Conservation (phyloP, 148 eudicot species). For the Amaranthus cruentus region DNA sequence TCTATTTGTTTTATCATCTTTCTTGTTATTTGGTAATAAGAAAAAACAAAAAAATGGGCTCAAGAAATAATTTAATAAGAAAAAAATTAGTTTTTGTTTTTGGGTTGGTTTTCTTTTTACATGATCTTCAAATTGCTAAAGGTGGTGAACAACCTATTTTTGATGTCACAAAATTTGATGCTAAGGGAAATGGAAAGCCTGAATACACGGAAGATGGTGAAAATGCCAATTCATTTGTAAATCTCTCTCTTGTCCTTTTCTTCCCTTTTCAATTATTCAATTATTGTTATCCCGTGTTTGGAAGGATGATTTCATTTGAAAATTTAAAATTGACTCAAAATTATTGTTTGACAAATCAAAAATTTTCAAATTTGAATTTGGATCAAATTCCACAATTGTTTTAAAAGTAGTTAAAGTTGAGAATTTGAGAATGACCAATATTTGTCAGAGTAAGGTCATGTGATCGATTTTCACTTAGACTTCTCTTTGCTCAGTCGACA, state of each 20-base stretch:
- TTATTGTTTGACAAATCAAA: too few species aligned
- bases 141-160: constrained; percentile 19
- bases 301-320: too few species aligned
- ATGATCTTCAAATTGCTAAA: not conserved
- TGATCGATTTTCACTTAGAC: too few species aligned
- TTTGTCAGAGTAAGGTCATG: too few species aligned
- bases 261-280: not conserved
- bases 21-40: not conserved
- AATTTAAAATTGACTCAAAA: too few species aligned
- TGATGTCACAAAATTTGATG: constrained; percentile 46
- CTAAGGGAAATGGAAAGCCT: constrained; percentile 37
- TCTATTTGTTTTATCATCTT: not conserved
- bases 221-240: constrained; percentile 29
- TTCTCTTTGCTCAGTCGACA: too few species aligned
- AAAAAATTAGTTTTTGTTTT: not conserved
- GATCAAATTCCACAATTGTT: too few species aligned
- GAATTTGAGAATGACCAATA: too few species aligned
- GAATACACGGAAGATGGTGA: constrained; percentile 22
- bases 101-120: constrained; percentile 11
- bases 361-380: too few species aligned
- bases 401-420: too few species aligned
- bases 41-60: not conserved
- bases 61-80: not conserved
- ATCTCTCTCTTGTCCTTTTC: not conserved
- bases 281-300: too few species aligned